phyloP scores from a whole-genome alignment of 768 basidiomycete genomes.

The Candolleomyces aberdarensis region DNA sequence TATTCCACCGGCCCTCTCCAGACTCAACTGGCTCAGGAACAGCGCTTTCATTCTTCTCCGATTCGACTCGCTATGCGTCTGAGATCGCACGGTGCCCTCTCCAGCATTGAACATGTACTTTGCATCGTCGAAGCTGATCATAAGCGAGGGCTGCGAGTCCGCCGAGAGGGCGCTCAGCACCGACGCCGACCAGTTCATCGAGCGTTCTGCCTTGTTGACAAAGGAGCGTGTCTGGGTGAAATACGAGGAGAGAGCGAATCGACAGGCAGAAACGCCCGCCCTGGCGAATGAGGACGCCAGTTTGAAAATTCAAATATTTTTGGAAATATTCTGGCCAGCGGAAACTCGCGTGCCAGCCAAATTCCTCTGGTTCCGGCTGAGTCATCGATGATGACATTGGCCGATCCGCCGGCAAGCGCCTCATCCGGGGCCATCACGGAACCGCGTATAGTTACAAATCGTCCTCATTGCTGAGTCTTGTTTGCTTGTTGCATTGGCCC shows the following conservation, averaged over 20 bases:
- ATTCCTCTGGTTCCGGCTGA: too few relatives aligned
- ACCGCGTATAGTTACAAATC: too few relatives aligned
- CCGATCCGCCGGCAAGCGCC: too few relatives aligned
- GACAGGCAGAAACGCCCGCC: neutral
- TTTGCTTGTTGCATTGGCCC: too few relatives aligned
- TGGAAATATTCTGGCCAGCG: too few relatives aligned
- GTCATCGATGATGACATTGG: too few relatives aligned
- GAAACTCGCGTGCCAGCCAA: too few relatives aligned
- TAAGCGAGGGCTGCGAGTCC: constrained; percentile 80
- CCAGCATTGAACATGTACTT: constrained; percentile 89
- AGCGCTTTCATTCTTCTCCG: constrained; percentile 67
- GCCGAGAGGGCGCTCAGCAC: constrained; percentile 57
- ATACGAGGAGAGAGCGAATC: neutral
- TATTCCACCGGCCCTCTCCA: constrained; percentile 66
- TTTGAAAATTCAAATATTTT: neutral
- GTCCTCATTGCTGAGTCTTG: too few relatives aligned
- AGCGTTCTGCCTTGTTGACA: neutral
- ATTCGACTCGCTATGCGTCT: constrained; percentile 61
- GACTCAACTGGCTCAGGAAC: constrained; percentile 67
- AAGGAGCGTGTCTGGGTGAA: neutral
- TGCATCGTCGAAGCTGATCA: constrained; percentile 70
- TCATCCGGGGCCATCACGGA: too few relatives aligned
- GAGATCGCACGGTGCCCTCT: constrained; percentile 75
- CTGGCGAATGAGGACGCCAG: neutral
- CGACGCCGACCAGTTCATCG: constrained; percentile 56